phyloP scores from a whole-genome alignment of 129 eudicot species.

The Kitagawia praeruptora region DNA sequence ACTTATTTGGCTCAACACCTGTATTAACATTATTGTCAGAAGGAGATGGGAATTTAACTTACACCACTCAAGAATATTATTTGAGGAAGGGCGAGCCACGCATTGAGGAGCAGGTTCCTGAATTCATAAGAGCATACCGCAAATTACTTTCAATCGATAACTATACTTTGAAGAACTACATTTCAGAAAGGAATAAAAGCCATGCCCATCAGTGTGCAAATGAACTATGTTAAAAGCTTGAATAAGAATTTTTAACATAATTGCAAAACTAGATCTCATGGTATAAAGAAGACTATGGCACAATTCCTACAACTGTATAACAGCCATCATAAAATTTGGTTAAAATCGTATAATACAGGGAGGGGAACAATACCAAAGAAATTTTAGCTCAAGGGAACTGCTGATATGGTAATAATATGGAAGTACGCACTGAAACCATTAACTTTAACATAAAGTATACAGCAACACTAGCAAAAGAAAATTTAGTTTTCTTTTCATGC shows the following conservation, averaged over 20 bases:
- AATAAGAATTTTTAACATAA: neutral
- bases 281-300: neutral
- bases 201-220: neutral
- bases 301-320: neutral
- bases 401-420: neutral
- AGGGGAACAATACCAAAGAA: neutral
- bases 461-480: neutral
- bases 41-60: slow-evolving; percentile 33
- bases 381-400: neutral
- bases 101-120: slow-evolving; percentile 96
- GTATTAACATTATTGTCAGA: neutral
- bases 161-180: neutral
- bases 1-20: neutral
- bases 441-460: neutral
- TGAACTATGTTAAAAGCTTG: neutral
- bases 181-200: neutral
- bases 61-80: slow-evolving; percentile 99
- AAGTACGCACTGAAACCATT: neutral
- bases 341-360: neutral
- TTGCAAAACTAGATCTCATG: neutral
- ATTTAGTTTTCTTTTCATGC: neutral
- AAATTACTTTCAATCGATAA: neutral
- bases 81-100: slow-evolving; percentile 91
- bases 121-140: slow-evolving; percentile 4
- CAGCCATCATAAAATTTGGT: neutral